Percentiles rank a stretch among this genome's conserved stretches.
These are phyloP conservation scores for Colletotrichum melonis DNA, from an alignment of 2,329 filamentous ascomycete species.

Conservation along the genomic window DNA sequence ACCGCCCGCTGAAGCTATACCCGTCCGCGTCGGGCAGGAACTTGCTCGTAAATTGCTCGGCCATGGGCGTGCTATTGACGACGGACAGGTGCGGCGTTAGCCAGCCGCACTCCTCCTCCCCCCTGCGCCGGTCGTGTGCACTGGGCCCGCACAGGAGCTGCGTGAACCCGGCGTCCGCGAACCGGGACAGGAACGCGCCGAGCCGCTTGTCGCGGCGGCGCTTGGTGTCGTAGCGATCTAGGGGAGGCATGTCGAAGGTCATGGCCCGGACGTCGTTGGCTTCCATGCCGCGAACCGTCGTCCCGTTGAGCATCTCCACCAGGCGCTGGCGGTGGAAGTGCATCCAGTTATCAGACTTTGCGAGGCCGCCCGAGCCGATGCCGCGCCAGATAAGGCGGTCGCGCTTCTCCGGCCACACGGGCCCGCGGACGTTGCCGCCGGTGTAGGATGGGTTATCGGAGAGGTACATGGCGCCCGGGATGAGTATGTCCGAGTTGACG, in stretches of 20 bases:
- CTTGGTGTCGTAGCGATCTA: slow-evolving; percentile 55
- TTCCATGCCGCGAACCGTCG: slow-evolving; percentile 63
- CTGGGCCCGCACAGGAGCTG: slow-evolving; percentile 49
- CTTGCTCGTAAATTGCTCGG: slow-evolving; percentile 67
- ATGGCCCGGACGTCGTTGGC: slow-evolving; percentile 49
- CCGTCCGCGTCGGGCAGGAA: slow-evolving; percentile 79
- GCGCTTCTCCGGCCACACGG: slow-evolving; percentile 68
- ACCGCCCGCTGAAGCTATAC: slow-evolving; percentile 70
- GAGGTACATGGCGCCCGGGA: slow-evolving; percentile 74
- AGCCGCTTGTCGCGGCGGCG: slow-evolving; percentile 46
- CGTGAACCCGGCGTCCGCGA: slow-evolving; percentile 58
- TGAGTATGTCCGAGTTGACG: slow-evolving; percentile 73
- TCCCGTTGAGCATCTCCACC: slow-evolving; percentile 75
- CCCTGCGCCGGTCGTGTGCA: slow-evolving; percentile 29
- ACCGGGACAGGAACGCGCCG: slow-evolving; percentile 53
- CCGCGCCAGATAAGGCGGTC: slow-evolving; percentile 72
- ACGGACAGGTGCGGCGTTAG: slow-evolving; percentile 49
- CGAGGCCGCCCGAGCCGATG: slow-evolving; percentile 69
- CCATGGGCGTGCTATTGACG: slow-evolving; percentile 52
- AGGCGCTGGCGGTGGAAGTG: slow-evolving; percentile 80
- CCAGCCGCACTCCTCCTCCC: slow-evolving; percentile 49
- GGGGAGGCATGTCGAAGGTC: slow-evolving; percentile 62
- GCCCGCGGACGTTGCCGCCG: slow-evolving; percentile 65
- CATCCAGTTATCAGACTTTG: slow-evolving; percentile 68
- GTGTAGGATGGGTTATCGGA: slow-evolving; percentile 68